Conservation (phyloP, 805 yeast species). For the Starmerella floricola region DNA sequence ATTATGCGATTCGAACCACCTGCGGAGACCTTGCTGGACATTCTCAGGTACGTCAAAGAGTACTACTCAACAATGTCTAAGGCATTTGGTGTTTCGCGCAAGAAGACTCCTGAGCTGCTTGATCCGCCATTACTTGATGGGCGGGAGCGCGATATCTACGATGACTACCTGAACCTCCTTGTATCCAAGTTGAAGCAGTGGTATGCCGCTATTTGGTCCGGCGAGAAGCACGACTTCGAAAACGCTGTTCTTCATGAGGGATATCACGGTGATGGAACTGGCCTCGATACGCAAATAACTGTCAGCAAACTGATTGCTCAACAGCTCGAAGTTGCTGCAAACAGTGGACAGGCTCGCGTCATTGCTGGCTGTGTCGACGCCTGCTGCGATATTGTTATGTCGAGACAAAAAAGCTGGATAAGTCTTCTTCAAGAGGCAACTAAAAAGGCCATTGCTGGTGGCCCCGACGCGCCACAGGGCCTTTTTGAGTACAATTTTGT, state of each 20-base stretch:
- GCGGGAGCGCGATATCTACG: slow-evolving; percentile 57
- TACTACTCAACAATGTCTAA: slow-evolving; percentile 44
- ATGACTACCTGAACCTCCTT: slow-evolving; percentile 65
- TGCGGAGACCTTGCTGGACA: slow-evolving; percentile 56
- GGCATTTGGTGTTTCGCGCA: slow-evolving; percentile 40
- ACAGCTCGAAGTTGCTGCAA: slow-evolving; percentile 79
- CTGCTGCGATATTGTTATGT: slow-evolving; percentile 48
- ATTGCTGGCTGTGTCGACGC: slow-evolving; percentile 65
- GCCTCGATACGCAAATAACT: slow-evolving; percentile 65
- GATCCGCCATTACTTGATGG: slow-evolving; percentile 57
- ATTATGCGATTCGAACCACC: slow-evolving; percentile 62
- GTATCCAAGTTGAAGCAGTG: slow-evolving; percentile 71
- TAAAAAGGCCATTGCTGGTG: slow-evolving; percentile 27
- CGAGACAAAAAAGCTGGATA: slow-evolving; percentile 55
- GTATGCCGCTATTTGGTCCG: slow-evolving; percentile 56
- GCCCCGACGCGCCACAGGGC: slow-evolving; percentile 49
- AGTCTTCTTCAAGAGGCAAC: slow-evolving; percentile 36
- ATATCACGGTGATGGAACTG: slow-evolving; percentile 50
- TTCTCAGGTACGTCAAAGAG: slow-evolving; percentile 65
- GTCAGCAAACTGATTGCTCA: slow-evolving; percentile 77
- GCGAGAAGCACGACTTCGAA: slow-evolving; percentile 54
- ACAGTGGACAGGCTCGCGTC: slow-evolving; percentile 68
- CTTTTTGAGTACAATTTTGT: slow-evolving; percentile 71
- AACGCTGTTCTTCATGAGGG: slow-evolving; percentile 65
- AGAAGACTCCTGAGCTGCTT: slow-evolving; percentile 25